phyloP scores from a whole-genome alignment of 2,329 filamentous ascomycete genomes.

The Talaromyces sp. region DNA sequence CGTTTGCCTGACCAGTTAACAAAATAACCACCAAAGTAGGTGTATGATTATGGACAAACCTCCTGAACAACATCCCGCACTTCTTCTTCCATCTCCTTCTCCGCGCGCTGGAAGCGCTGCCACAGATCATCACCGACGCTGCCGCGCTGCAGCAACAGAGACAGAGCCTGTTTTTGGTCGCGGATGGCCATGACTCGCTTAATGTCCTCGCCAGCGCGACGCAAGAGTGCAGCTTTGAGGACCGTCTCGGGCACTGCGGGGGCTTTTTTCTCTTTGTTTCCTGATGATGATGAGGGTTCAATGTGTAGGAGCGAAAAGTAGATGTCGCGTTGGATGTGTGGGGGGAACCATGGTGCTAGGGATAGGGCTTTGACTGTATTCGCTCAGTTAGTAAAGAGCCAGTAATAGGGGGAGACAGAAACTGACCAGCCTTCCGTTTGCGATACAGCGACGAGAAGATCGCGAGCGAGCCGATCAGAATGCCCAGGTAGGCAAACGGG shows the following conservation, averaged over 20 bases:
- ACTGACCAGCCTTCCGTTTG: constrained; percentile 78
- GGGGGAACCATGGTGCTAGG: constrained; percentile 89
- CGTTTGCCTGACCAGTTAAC: constrained; percentile 65
- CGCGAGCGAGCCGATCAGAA: constrained; percentile 80
- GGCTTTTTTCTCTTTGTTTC: constrained; percentile 58
- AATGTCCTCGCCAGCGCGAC: constrained; percentile 89
- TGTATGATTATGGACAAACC: constrained; percentile 44
- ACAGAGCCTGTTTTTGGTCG: constrained; percentile 80
- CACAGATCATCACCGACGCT: constrained; percentile 95
- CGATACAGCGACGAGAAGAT: constrained; percentile 92
- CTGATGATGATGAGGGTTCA: constrained; percentile 44
- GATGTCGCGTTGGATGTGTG: constrained; percentile 86
- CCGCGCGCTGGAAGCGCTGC: constrained; percentile 84
- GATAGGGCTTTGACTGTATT: constrained; percentile 67
- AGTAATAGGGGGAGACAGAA: background rate
- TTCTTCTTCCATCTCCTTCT: constrained; percentile 97
- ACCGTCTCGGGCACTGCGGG: constrained; percentile 74
- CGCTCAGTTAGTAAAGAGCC: constrained; percentile 12
- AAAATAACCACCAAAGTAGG: background rate
- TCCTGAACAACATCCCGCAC: constrained; percentile 89
- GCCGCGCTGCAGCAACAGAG: constrained; percentile 76
- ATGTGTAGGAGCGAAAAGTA: constrained; percentile 90
- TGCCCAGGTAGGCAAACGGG: constrained; percentile 82
- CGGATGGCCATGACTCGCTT: constrained; percentile 84
- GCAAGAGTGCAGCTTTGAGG: constrained; percentile 79